A percentile compares a stretch with the other conserved stretches of the same genome.
These are phyloP conservation scores for Kazachstania taianensis DNA, from an alignment of 805 yeast genomes.

Conservation along the genomic window DNA sequence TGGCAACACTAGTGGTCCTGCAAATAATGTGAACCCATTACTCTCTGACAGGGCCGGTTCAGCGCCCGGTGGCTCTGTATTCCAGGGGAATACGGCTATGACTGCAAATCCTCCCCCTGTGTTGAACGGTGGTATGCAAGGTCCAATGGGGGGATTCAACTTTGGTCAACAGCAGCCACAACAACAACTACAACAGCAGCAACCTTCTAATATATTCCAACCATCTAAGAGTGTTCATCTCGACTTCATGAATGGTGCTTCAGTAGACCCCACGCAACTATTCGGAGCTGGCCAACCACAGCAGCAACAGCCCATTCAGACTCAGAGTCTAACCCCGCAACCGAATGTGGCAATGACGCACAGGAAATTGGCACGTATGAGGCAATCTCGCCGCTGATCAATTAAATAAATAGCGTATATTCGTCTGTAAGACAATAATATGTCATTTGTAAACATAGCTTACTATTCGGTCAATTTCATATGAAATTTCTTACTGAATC, in stretches of 20 bases:
- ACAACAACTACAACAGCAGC: too few relatives aligned
- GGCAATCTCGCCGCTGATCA: slow-evolving; percentile 25
- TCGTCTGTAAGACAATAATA: too few relatives aligned
- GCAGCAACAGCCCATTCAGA: slow-evolving; percentile 6
- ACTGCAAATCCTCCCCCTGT: not conserved
- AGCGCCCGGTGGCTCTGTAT: slow-evolving; percentile 8
- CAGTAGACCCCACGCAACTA: slow-evolving; percentile 13
- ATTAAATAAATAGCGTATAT: too few relatives aligned
- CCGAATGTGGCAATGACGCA: too few relatives aligned
- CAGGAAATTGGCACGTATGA: slow-evolving; percentile 26
- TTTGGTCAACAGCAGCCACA: slow-evolving; percentile 4
- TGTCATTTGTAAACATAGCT: too few relatives aligned
- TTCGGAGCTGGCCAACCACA: slow-evolving; percentile 1
- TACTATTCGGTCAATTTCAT: too few relatives aligned
- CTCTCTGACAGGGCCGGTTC: not conserved
- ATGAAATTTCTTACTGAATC: too few relatives aligned
- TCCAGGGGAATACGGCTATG: slow-evolving; percentile 1
- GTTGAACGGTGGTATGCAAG: too few relatives aligned
- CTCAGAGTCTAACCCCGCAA: too few relatives aligned
- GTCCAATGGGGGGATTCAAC: too few relatives aligned
- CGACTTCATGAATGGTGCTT: slow-evolving; percentile 16
- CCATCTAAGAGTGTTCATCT: slow-evolving; percentile 22
- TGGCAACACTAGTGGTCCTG: not conserved
- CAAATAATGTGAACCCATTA: slow-evolving; percentile 2
- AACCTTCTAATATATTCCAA: too few relatives aligned